These are phyloP conservation scores for Leucogyrophana mollusca DNA, from an alignment of 768 basidiomycete species.

Conservation along the genomic window DNA sequence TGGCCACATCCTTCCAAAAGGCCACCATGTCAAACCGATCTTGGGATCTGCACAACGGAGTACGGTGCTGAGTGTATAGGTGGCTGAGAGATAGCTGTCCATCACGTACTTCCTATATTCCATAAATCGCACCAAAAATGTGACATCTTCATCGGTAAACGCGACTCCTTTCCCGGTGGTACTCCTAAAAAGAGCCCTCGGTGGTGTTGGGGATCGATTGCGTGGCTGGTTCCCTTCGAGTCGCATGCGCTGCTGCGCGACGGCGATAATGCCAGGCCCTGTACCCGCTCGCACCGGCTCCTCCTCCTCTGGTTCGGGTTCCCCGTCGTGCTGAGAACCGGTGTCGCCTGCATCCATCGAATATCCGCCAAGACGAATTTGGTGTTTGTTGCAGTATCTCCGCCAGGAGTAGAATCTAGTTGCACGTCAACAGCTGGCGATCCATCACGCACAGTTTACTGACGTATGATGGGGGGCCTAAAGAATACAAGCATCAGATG, in stretches of 20 bases:
- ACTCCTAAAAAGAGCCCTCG: slow-evolving; percentile 74
- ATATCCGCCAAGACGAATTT: slow-evolving; percentile 86
- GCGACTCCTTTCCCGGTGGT: slow-evolving; percentile 90
- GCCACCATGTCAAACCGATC: slow-evolving; percentile 70
- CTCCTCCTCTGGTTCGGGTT: slow-evolving; percentile 39
- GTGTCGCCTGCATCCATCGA: slow-evolving; percentile 66
- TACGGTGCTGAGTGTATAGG: slow-evolving; percentile 3
- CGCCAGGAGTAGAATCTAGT: slow-evolving; percentile 87
- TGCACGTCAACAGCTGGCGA: no score
- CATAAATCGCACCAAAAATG: slow-evolving; percentile 74
- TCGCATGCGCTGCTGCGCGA: slow-evolving; percentile 41
- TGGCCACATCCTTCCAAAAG: slow-evolving; percentile 78
- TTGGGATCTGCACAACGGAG: slow-evolving; percentile 41
- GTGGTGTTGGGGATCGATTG: slow-evolving; percentile 77
- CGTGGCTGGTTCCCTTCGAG: slow-evolving; percentile 40
- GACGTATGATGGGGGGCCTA: slow-evolving; percentile 90
- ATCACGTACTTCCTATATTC: slow-evolving; percentile 66
- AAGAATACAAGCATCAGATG: slow-evolving; percentile 7
- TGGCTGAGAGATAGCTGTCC: neutral
- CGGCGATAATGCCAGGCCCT: slow-evolving; percentile 45
- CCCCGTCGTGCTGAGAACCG: slow-evolving; percentile 43
- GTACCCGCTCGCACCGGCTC: slow-evolving; percentile 35
- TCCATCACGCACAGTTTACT: slow-evolving; percentile 18
- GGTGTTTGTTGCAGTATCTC: slow-evolving; percentile 90
- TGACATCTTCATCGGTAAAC: slow-evolving; percentile 81